Base-by-base conservation (phyloP, 257 asterid species). In the Jasminum sambac region DNA sequence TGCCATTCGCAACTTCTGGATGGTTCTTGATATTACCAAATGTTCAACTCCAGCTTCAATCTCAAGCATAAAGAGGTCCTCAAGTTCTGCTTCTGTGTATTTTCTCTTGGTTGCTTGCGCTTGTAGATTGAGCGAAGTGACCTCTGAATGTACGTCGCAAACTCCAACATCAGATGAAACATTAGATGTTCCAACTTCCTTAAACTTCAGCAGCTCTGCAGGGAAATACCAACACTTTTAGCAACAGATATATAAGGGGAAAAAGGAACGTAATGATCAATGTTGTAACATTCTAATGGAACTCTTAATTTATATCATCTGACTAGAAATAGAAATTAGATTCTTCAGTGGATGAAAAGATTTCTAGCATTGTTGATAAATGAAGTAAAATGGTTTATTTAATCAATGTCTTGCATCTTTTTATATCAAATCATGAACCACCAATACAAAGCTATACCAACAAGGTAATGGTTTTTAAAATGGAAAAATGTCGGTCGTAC, bases 21-120 rank as follows among this genome's bases (percentile, higher is more conserved):
- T 76, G 11, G 76, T 76, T 67, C 79, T 69, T 69, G 90, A 79
- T 68, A 88, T 71, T 13, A 74, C 79, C 74, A 94, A 66, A 74
- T 66, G 77, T 82, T 86, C 85, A 37, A 94, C 90, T 75, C 89
- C 97, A 9, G 89, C 86, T 89, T 89, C 97, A 36, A 91, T 78
- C 70, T 86, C 89, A 76, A 77, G 90, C 86, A 59, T 89, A 24
- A 84, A 87, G 71, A 84, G 74, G 48, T 70, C 76, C 74, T 90
- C 97, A n/a, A 82, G 81, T 64, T 86, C 95, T 66, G 68, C 50
- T 68, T 74, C 82, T 44, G 34, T 34, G 50, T 55, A 55, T 55
- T 77, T 82, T 55, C 58, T 48, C 55, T 66, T 60, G 40, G 72
- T 82, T 25, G 72, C 59, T 24, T 72, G 68, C 70, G 50, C 66